Evolutionary conservation across 2,329 filamentous ascomycete species (phyloP), one percentile per base, ranked within the genome.

Genomic region (Fusarium bactridioides): DNA sequence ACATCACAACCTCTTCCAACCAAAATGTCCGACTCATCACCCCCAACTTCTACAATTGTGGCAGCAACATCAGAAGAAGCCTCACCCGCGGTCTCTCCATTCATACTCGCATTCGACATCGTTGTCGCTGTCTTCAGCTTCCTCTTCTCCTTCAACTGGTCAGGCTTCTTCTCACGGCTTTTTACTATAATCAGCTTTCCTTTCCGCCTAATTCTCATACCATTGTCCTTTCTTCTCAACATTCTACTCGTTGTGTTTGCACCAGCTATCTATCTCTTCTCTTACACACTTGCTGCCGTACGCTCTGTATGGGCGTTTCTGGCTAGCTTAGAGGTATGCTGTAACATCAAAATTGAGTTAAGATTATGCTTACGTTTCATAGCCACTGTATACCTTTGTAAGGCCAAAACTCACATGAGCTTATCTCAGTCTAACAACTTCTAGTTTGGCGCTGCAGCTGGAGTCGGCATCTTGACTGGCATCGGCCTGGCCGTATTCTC

Each of bases 381-480:
- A 85, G 83, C 82, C 83, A 7, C 60, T 85, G 8, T 85, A 85
- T 57, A 83, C 79, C 7, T 85, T 83, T 75, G 84, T 85, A 76
- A 67, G 83, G n/a, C 16, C 29, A 27, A 12, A 1, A 18, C 1
- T 21, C 21, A 12, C 3, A 1, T 31, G 4, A 0, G 5, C 10
- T 4, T 7, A 16, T n/a, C 7, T 12, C 12, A 15, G 4, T 10
- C 31, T 69, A 56, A 67, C 23, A n/a, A 40, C 58, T 21, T 47
- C 33, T 8, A 86, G 84, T 84, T 94, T 51, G 90, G 90, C 54
- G 86, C 90, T 29, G 93, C 93, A 12, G 86, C 88, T 37, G 80
- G 93, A 23, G 85, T 94, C 58, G 93, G 93, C n/a, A 82, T 91
- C 58, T 56, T 89, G 16, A 83, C 90, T 33, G 93, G 92, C 57